A percentile compares a stretch with the other conserved stretches of the same genome.
These are phyloP conservation scores for Dalbergia oliveri DNA, from an alignment of 306 rosid species.

Conservation along the genomic window DNA sequence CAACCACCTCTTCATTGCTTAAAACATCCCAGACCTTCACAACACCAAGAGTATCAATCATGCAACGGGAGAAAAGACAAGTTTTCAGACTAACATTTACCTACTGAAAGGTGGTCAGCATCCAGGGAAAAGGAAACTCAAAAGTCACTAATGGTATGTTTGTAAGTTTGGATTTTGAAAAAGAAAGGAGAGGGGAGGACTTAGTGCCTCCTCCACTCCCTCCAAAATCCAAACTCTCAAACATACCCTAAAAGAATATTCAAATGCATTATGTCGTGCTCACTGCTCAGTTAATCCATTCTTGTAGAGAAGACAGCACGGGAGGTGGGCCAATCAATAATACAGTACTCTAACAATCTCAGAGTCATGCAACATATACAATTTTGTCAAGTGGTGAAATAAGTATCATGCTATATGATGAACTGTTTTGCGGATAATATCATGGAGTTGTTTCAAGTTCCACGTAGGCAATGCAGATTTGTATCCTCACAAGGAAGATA, in stretches of 20 bases:
- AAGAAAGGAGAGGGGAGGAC: too few relatives aligned
- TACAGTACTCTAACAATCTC: not conserved
- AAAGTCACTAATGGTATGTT: too few relatives aligned
- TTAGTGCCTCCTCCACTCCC: too few relatives aligned
- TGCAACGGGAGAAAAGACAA: not conserved
- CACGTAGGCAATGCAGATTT: not conserved
- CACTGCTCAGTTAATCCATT: not conserved
- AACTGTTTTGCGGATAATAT: conserved; percentile 5
- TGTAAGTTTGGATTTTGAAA: too few relatives aligned
- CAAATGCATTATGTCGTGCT: conserved; percentile 24
- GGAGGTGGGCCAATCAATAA: not conserved
- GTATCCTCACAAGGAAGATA: not conserved
- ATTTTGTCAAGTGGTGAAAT: not conserved
- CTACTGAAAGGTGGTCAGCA: not conserved
- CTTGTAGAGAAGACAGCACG: not conserved
- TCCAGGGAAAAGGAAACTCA: not conserved
- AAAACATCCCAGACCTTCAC: conserved; percentile 97
- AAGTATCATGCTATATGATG: not conserved
- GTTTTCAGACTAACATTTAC: not conserved
- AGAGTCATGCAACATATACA: not conserved
- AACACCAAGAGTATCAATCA: conserved; percentile 17
- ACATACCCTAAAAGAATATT: too few relatives aligned
- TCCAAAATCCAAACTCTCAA: too few relatives aligned
- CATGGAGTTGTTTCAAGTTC: not conserved
- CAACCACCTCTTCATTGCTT: conserved; percentile 97